Evolutionary conservation across 2,329 filamentous ascomycete genomes (phyloP).

Genomic region (Cladophialophora chaetospira): DNA sequence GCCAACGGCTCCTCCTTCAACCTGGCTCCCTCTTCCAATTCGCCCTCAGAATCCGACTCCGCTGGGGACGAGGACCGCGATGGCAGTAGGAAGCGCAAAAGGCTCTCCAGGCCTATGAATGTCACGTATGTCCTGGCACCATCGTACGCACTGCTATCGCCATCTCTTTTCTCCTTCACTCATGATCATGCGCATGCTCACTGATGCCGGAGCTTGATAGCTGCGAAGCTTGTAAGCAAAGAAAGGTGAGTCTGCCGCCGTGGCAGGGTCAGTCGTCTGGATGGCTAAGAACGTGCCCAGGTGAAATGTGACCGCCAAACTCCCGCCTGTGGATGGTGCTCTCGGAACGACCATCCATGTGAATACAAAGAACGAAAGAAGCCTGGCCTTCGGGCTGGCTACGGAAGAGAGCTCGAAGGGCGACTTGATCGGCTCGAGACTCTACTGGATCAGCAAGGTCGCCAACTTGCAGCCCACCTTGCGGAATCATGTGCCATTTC

Average conservation of each 20-base stretch:
- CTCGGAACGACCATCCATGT: slow-evolving; percentile 66
- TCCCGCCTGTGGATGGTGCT: slow-evolving; percentile 70
- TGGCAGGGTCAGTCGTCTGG: background rate
- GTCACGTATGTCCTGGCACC: slow-evolving; percentile 33
- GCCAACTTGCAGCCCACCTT: slow-evolving; percentile 32
- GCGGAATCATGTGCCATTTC: slow-evolving; percentile 26
- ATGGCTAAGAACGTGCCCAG: slow-evolving; percentile 8
- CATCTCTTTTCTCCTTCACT: background rate
- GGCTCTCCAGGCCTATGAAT: slow-evolving; percentile 42
- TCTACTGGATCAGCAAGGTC: slow-evolving; percentile 35
- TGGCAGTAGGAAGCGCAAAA: slow-evolving; percentile 57
- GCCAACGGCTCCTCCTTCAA: slow-evolving; percentile 4
- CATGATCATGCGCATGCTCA: slow-evolving; percentile 11
- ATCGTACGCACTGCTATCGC: background rate
- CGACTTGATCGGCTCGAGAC: slow-evolving; percentile 59
- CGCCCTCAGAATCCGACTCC: slow-evolving; percentile 39
- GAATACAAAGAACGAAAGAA: slow-evolving; percentile 73
- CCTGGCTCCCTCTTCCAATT: slow-evolving; percentile 8
- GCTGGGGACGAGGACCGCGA: slow-evolving; percentile 47
- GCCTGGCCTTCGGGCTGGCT: slow-evolving; percentile 64
- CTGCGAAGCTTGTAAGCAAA: slow-evolving; percentile 48
- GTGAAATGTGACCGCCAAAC: slow-evolving; percentile 50
- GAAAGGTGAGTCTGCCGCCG: slow-evolving; percentile 41
- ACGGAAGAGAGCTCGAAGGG: slow-evolving; percentile 61
- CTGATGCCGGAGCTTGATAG: slow-evolving; percentile 34